Percentiles rank a stretch among this genome's conserved stretches.
phyloP scores from a whole-genome alignment of 495 filamentous ascomycete genomes.

The Thermothielavioides terrestris region DNA sequence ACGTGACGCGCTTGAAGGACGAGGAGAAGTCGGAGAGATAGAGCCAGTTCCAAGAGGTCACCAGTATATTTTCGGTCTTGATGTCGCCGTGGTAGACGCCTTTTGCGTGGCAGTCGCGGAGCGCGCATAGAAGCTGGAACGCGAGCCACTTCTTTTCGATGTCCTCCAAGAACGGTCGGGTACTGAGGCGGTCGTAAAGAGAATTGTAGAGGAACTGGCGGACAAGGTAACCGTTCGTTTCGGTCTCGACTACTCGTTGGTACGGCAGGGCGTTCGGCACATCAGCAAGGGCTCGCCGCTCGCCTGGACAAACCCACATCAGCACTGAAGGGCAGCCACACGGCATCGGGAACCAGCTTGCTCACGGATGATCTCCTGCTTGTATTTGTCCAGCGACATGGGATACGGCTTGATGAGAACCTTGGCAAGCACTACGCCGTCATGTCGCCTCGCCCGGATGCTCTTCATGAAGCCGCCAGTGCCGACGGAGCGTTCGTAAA shows the following conservation, averaged over 20 bases:
- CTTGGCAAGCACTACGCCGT: conserved; percentile 88
- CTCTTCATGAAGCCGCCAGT: conserved; percentile 96
- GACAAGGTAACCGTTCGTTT: conserved; percentile 86
- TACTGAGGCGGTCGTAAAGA: conserved; percentile 93
- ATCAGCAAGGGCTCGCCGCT: conserved; percentile 67
- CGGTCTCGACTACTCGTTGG: conserved; percentile 81
- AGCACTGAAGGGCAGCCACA: conserved; percentile 4
- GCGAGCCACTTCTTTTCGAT: conserved; percentile 99
- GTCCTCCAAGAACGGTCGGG: conserved; percentile 91
- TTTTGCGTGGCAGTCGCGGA: conserved; percentile 86
- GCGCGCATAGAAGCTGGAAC: conserved; percentile 87
- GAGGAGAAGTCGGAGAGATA: conserved; percentile 95
- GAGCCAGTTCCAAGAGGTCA: conserved; percentile 99
- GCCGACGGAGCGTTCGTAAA: conserved; percentile 88
- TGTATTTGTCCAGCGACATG: conserved; percentile 69
- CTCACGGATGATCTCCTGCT: conserved; percentile 64
- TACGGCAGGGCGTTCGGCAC: conserved; percentile 89
- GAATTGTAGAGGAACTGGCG: conserved; percentile 94
- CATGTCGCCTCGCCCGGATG: conserved; percentile 77
- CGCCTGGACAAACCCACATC: conserved; percentile 45
- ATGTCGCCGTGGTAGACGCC: conserved; percentile 96
- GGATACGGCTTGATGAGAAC: conserved; percentile 85
- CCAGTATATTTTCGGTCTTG: conserved; percentile 92
- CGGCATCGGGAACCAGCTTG: neutral
- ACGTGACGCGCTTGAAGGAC: conserved; percentile 87